These are phyloP conservation scores for Terfezia claveryi DNA, from an alignment of 495 filamentous ascomycete genomes.

Conservation along the genomic window DNA sequence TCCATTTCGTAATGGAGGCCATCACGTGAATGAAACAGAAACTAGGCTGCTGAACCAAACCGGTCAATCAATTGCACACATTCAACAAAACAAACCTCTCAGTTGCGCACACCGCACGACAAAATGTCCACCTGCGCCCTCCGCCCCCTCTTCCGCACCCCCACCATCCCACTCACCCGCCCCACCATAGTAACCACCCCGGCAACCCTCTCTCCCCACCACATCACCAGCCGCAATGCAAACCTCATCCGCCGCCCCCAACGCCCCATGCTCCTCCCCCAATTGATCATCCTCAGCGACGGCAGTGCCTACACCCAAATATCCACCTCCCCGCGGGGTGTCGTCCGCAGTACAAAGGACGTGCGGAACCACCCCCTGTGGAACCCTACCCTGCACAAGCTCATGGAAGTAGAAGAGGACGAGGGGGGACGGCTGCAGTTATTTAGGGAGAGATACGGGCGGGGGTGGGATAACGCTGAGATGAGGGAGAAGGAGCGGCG, in stretches of 20 bases:
- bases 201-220: conserved; percentile 1
- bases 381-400: conserved; percentile 58
- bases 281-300: conserved; percentile 85
- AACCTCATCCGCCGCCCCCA: conserved; percentile 71
- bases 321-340: conserved; percentile 59
- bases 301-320: conserved; percentile 69
- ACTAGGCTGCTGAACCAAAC: no score
- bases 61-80: no score
- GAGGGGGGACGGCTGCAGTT: conserved; percentile 77
- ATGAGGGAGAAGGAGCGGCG: conserved; percentile 17
- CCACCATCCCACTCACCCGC: conserved; percentile 1
- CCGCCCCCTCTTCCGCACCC: conserved; percentile 24
- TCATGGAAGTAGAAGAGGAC: conserved; percentile 78
- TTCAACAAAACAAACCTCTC: neutral
- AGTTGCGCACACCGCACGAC: neutral
- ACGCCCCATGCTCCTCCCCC: conserved; percentile 88
- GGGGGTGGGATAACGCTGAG: conserved; percentile 45
- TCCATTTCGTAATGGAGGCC: no score
- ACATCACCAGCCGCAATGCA: conserved; percentile 24
- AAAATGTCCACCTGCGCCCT: conserved; percentile 5
- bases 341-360: conserved; percentile 64
- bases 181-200: conserved; percentile 9
- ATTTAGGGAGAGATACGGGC: conserved; percentile 65
- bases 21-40: no score
- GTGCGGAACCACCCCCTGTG: conserved; percentile 69